Percentiles rank a stretch among this genome's conserved stretches.
Evolutionary conservation across 495 filamentous ascomycete species (phyloP).

Genomic region (Podospora comata): DNA sequence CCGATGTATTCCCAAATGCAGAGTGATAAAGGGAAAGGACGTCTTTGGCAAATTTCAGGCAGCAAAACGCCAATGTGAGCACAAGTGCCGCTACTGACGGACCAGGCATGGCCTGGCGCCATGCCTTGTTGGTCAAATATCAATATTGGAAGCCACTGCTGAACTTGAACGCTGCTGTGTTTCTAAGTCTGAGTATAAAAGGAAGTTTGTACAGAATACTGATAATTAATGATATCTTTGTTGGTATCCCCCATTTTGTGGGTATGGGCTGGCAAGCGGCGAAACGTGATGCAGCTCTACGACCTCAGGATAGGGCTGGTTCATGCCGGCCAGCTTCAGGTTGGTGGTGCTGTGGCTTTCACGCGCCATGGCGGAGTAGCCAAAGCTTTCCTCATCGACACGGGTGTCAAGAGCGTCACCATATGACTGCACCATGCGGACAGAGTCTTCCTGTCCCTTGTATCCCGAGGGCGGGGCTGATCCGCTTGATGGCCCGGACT

Average conservation of each 20-base stretch:
- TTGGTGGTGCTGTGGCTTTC: conserved; percentile 2
- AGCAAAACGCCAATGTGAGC: neutral
- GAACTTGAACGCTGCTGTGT: neutral
- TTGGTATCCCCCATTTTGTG: neutral
- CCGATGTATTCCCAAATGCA: too few relatives aligned
- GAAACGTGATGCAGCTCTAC: neutral
- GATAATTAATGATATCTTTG: neutral
- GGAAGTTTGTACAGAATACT: neutral
- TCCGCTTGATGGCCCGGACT: neutral
- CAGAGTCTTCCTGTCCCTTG: neutral
- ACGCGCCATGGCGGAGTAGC: neutral
- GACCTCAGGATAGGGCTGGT: neutral
- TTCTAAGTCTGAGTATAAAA: neutral
- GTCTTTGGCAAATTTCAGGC: neutral
- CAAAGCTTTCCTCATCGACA: neutral
- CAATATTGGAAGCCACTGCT: neutral
- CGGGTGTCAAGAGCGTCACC: neutral
- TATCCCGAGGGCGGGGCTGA: neutral
- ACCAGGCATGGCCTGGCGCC: neutral
- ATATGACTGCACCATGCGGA: conserved; percentile 2
- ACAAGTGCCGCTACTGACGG: neutral
- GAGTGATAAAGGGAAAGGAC: too few relatives aligned
- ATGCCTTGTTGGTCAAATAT: neutral
- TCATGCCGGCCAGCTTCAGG: neutral
- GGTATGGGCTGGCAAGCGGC: neutral